Evolutionary conservation across 495 filamentous ascomycete species (phyloP).

Genomic region (Pyronema omphalodes): DNA sequence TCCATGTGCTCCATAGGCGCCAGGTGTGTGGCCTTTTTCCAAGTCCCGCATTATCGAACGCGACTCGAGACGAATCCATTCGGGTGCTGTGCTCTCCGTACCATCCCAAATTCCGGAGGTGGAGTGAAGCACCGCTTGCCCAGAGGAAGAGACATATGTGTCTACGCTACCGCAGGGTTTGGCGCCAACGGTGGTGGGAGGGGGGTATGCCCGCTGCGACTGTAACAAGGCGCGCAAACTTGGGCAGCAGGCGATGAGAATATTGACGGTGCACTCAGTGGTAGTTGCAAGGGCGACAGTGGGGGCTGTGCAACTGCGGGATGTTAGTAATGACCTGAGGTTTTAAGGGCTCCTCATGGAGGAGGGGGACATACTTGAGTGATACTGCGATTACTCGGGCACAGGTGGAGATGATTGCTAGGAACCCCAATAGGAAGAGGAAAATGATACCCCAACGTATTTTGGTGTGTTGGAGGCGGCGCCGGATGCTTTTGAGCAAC

Average conservation of each 20-base stretch:
- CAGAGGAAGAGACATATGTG: background rate
- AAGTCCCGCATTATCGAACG: background rate
- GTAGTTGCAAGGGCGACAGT: background rate
- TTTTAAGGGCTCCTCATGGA: too few relatives aligned
- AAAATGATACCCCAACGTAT: background rate
- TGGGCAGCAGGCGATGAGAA: constrained; percentile 2
- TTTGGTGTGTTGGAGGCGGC: background rate
- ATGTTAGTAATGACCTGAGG: background rate
- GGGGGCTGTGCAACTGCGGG: background rate
- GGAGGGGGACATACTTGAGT: background rate
- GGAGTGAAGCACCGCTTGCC: background rate
- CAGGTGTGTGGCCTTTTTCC: background rate
- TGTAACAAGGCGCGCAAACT: background rate
- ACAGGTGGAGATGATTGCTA: background rate
- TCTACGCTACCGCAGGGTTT: background rate
- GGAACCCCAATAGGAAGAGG: background rate
- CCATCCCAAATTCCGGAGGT: constrained; percentile 1
- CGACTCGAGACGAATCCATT: background rate
- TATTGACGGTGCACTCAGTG: background rate
- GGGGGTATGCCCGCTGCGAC: background rate
- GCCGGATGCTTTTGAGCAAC: background rate
- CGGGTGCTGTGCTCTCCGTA: background rate
- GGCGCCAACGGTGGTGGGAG: background rate
- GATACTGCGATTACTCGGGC: background rate
- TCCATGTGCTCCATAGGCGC: background rate